Evolutionary conservation across 2,329 filamentous ascomycete species (phyloP), one percentile per base, ranked within the genome.

Genomic region (Monilinia aucupariae): DNA sequence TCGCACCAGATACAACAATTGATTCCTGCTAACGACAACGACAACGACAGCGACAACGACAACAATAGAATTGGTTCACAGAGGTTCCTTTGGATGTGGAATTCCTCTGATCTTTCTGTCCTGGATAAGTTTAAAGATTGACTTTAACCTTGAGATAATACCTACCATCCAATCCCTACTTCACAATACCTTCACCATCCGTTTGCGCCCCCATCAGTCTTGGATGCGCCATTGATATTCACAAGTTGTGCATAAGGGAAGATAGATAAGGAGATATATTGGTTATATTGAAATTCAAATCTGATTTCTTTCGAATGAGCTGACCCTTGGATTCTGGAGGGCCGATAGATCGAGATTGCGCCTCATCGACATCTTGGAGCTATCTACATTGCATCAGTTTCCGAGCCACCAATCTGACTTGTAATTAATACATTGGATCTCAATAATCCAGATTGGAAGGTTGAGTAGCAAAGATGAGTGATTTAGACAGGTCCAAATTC

Each of bases 401-500:
- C 12, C 4, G 9, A 47, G n/a, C 12, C 41, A 9, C 25, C 53
- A 55, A 56, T 37, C 17, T n/a, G 41, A 32, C 17, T 32, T 30
- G 34, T n/a, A 20, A 25, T 13, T n/a, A 2, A 25, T 47, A 47
- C 41, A 25, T 34, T 22, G 4, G 27, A 2, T 8, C 20, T 3
- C n/a, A 17, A 49, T 20, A 43, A 34, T 17, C 30, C 22, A 6
- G 13, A 43, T 50, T 17, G 34, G 12, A 59, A 17, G 17, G 15
- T 13, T 37, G 7, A 53, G 30, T 43, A 50, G 47, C 68, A 74
- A 78, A 71, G 62, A 97, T 96, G 89, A 96, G 92, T 78, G 92
- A 97, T 77, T 85, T 97, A 73, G 94, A 97, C 80, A 90, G 86
- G 92, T 96, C 82, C 45, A 48, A 25, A 37, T 62, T 25, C 49